Evolutionary conservation across 257 asterid species (phyloP).

Genomic region (Coffea eugenioides): DNA sequence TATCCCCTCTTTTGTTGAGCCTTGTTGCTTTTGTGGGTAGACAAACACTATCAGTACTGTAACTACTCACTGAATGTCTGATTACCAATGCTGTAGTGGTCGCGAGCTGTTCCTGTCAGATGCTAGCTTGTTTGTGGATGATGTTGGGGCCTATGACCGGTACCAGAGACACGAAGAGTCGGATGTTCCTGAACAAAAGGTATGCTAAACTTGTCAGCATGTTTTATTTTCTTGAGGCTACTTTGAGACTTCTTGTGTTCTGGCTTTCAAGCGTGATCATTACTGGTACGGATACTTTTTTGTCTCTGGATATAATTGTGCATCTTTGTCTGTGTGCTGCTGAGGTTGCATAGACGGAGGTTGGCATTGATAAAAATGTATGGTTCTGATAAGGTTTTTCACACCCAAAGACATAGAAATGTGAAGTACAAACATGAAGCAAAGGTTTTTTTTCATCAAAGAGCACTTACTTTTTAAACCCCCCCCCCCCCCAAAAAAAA

Average conservation of each 20-base stretch:
- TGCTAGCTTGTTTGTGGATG: slow-evolving; percentile 80
- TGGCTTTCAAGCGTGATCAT: background rate
- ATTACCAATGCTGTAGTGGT: slow-evolving; percentile 51
- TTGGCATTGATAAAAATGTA: background rate
- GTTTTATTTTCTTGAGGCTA: background rate
- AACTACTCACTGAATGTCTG: slow-evolving; percentile 10
- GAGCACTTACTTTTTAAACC: too few relatives aligned
- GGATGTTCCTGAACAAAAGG: slow-evolving; percentile 41
- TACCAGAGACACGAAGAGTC: slow-evolving; percentile 62
- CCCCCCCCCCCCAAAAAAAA: too few relatives aligned
- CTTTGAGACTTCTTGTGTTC: background rate
- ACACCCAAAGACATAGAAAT: background rate
- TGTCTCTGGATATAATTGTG: background rate
- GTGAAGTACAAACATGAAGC: background rate
- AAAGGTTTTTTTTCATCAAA: too few relatives aligned
- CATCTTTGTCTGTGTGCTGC: background rate
- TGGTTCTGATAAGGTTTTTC: background rate
- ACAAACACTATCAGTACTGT: background rate
- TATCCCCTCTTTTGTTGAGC: background rate
- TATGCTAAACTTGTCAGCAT: slow-evolving; percentile 13
- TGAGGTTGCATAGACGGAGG: background rate
- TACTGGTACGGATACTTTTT: background rate
- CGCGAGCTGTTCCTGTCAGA: slow-evolving; percentile 87
- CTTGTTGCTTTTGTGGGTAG: background rate
- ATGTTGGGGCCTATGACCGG: slow-evolving; percentile 73